phyloP scores from a whole-genome alignment of 345 rosid species.

The Bretschneidera sinensis region DNA sequence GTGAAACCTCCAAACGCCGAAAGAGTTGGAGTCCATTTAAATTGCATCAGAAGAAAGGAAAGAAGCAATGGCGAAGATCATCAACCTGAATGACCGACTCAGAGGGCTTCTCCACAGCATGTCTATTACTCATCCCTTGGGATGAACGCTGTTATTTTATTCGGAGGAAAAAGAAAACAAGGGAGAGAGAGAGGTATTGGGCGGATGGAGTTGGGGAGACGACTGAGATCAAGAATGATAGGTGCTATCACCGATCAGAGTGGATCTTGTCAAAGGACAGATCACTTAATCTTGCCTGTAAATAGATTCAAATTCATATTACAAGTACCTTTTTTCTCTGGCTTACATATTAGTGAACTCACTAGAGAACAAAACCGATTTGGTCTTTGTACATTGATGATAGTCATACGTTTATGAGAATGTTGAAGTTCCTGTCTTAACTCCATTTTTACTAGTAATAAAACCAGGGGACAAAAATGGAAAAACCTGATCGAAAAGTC shows the following conservation, averaged over 20 bases:
- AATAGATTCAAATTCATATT: neutral
- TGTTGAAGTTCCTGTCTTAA: neutral
- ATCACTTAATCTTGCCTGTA: neutral
- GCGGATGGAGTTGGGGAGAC: neutral
- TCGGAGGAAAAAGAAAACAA: neutral
- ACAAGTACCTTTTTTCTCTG: too few relatives aligned
- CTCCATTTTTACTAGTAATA: neutral
- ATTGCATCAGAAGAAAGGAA: conserved; percentile 71
- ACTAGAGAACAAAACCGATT: neutral
- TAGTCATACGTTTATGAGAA: neutral
- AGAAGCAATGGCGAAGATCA: conserved; percentile 91
- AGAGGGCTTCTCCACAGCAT: neutral
- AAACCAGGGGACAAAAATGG: too few relatives aligned
- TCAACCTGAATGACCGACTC: conserved; percentile 39
- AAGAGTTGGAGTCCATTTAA: conserved; percentile 98
- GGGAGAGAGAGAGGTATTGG: neutral
- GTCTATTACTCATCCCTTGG: neutral
- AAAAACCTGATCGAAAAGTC: too few relatives aligned
- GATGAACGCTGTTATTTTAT: too few relatives aligned
- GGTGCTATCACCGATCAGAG: neutral
- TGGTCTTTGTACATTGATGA: neutral
- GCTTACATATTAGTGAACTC: neutral
- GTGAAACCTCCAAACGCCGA: conserved; percentile 78
- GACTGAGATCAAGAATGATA: too few relatives aligned
- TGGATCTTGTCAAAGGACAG: neutral